Percentiles rank a stretch among this genome's conserved stretches.
These are phyloP conservation scores for Tricholoma saponaceum DNA, from an alignment of 768 basidiomycete genomes.

Conservation along the genomic window DNA sequence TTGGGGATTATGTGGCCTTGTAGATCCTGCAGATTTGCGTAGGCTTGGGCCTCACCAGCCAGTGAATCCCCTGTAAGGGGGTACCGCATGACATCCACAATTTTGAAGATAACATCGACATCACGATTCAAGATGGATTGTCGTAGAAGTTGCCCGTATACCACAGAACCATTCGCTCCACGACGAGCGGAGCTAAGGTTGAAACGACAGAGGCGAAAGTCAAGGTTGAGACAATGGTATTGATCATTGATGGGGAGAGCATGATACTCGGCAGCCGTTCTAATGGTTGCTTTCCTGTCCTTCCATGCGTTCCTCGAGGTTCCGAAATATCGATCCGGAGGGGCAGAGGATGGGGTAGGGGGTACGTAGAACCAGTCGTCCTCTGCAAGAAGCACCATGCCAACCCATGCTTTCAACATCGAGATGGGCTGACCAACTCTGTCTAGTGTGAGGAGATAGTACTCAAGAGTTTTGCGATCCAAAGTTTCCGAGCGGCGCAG, in stretches of 20 bases:
- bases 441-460: neutral
- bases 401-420: neutral
- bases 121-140: neutral
- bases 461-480: neutral
- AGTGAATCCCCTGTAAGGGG: neutral
- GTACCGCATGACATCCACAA: neutral
- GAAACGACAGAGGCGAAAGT: neutral
- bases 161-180: neutral
- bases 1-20: conserved; percentile 8
- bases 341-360: neutral
- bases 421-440: neutral
- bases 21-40: neutral
- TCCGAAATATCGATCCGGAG: neutral
- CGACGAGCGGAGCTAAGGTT: neutral
- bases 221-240: neutral
- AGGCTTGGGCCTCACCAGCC: conserved; percentile 6
- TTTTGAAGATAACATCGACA: neutral
- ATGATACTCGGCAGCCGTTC: neutral
- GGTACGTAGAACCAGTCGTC: neutral
- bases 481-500: neutral
- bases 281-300: neutral
- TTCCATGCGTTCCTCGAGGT: neutral
- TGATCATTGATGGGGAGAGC: neutral
- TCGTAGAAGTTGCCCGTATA: neutral
- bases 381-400: neutral